Base-by-base conservation (phyloP, 805 yeast species). In the Candida insectalens region DNA sequence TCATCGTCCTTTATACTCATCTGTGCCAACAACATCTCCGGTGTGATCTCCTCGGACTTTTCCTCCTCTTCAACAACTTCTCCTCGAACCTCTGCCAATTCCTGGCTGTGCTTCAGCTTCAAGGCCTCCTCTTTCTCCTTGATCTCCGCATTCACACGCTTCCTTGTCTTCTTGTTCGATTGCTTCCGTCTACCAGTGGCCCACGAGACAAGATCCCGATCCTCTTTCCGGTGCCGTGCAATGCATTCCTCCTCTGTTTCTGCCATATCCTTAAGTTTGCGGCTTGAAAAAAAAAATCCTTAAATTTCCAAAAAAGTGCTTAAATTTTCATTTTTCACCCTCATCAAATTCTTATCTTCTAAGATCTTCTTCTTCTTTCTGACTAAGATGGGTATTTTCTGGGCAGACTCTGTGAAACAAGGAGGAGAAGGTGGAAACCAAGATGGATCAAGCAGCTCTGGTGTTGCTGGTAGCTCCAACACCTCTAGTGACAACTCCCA, bases 161-260 rank as follows among this genome's bases (percentile, higher is more conserved):
- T 82, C 45, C 81, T 71, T 33, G 77, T 82, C 32, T 85, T 78
- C 50, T 84, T 83, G 13, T 84, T 74, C 2, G 89, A 88, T 55
- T 79, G 89, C 47, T 83, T 83, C 59, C 80, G 83, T 67, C 87
- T 57, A 2, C 82, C 79, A 3, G 94, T 84, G 20, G 75, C 63
- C 20, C 71, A 67, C 7, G 82, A 79, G 15, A 71, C 63, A 38
- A 84, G 60, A 37, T 84, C 87, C 41, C 75, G 69, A 36, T 53
- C 55, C 53, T 85, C 94, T 47, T 76, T 77, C 44, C 72, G 65
- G 44, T 87, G 95, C 40, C 81, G 67, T 0, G 72, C 63, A 4
- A 71, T 40, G 3, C 78, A 36, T 28, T 67, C 70, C 17, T 75
- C 82, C 48, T 59, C 60, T 3, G 63, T 50, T 32, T 67, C 70